These are phyloP conservation scores for Raffaelea arxii DNA, from an alignment of 2,329 filamentous ascomycete species.

Conservation along the genomic window DNA sequence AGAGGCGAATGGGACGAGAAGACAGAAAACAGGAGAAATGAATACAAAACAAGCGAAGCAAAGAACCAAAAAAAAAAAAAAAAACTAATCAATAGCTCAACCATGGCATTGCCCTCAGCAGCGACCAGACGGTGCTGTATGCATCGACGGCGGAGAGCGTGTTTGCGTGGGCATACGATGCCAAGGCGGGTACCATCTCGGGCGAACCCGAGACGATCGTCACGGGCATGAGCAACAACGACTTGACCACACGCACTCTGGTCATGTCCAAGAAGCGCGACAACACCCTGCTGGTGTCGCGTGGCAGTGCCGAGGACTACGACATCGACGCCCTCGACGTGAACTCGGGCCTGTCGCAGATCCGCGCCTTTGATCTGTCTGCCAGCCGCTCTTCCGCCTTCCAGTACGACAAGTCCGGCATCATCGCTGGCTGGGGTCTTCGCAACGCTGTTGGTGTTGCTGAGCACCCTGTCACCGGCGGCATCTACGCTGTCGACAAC, in stretches of 20 bases:
- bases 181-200: constrained; percentile 33
- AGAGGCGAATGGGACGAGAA: background rate
- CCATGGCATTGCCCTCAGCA: constrained; percentile 44
- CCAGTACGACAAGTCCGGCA: constrained; percentile 36
- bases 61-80: too few species aligned
- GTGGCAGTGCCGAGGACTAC: constrained; percentile 54
- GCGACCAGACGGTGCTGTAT: constrained; percentile 43
- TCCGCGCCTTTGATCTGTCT: constrained; percentile 46
- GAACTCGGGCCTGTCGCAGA: constrained; percentile 51
- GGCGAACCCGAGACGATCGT: constrained; percentile 41
- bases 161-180: constrained; percentile 56
- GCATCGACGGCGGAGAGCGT: constrained; percentile 50
- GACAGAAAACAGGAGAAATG: too few species aligned
- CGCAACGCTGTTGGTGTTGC: constrained; percentile 60
- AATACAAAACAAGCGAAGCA: background rate
- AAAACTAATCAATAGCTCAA: too few species aligned
- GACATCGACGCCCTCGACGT: constrained; percentile 43
- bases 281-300: constrained; percentile 46
- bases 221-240: constrained; percentile 45
- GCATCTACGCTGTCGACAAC: constrained; percentile 19
- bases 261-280: constrained; percentile 41
- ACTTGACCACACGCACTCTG: constrained; percentile 58
- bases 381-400: constrained; percentile 18
- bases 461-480: constrained; percentile 25
- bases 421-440: constrained; percentile 52